Base-by-base conservation (phyloP, 2,329 filamentous ascomycete species). In the Neonectria punicea region DNA sequence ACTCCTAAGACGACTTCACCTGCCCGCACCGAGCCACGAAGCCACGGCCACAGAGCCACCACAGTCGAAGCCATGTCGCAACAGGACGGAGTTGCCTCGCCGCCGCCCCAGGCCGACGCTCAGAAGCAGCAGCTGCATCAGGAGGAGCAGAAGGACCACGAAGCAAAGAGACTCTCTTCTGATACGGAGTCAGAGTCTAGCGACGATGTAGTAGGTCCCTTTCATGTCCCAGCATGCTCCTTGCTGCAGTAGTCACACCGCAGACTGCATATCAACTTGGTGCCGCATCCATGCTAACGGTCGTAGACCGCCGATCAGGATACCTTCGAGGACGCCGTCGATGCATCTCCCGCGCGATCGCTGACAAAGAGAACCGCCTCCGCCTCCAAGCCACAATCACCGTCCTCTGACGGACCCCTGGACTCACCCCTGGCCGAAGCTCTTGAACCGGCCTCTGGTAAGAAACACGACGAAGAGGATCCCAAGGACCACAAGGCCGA, bases 291-390 rank as follows among this genome's bases (percentile, higher is more conserved):
- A 62, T 70, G 62, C 73, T 70, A 53, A 66, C 61, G 32, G 54
- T 25, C 62, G 28, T 61, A 81, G 78, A 63, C 65, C 43, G 69
- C 70, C 39, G 79, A 80, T 32, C 65, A 75, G 34, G 80, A 81
- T 44, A 71, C 87, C 16, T 97, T 97, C 75, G 93, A 97, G 81
- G 93, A 97, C 84, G 93, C 93, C 60, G 82, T 88, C 71, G 91
- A 93, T 78, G 87, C 85, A 62, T 80, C 83, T 50, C 90, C 88
- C 36, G 83, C 87, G 57, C 87, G 91, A 66, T 93, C 91, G 28
- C 80, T 93, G 67, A 89, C 86, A 41, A 84, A 83, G 70, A 80
- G 84, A 75, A 71, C 75, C 58, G 70, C 74, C 5, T 79, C 79
- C 18, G 68, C 77, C 50, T 73, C 80, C 43, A 81, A 78, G 65